A percentile compares a stretch with the other conserved stretches of the same genome.
Evolutionary conservation across 495 filamentous ascomycete genomes (phyloP).

Genomic region (Podospora bellae-mahoneyi): DNA sequence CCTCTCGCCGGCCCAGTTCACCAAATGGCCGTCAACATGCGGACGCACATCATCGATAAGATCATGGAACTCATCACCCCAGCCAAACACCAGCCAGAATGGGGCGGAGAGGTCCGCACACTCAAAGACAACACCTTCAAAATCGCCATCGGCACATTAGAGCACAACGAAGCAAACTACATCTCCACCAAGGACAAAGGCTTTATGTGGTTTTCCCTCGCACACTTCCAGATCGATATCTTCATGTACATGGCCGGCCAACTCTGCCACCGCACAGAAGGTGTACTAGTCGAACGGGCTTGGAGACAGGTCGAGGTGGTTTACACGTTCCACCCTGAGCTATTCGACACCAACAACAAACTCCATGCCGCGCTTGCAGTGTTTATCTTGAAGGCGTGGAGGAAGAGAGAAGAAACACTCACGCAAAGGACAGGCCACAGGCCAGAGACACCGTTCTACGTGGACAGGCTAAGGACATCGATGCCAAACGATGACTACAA

Average conservation of each 20-base stretch:
- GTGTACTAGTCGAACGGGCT: slow-evolving; percentile 49
- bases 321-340: slow-evolving; percentile 45
- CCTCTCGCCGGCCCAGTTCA: slow-evolving; percentile 58
- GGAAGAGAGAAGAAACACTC: slow-evolving; percentile 37
- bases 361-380: slow-evolving; percentile 40
- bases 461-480: slow-evolving; percentile 31
- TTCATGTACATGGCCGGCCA: slow-evolving; percentile 54
- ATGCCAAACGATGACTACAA: slow-evolving; percentile 26
- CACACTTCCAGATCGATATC: slow-evolving; percentile 51
- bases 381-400: slow-evolving; percentile 48
- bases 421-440: slow-evolving; percentile 15
- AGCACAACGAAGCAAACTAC: slow-evolving; percentile 44
- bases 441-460: slow-evolving; percentile 35
- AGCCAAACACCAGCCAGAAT: slow-evolving; percentile 42
- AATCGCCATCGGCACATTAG: slow-evolving; percentile 40
- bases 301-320: slow-evolving; percentile 44
- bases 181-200: slow-evolving; percentile 35
- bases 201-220: slow-evolving; percentile 50
- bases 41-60: slow-evolving; percentile 42
- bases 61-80: slow-evolving; percentile 45
- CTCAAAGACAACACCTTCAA: slow-evolving; percentile 49
- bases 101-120: slow-evolving; percentile 35
- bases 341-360: slow-evolving; percentile 44
- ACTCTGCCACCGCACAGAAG: slow-evolving; percentile 48
- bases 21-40: slow-evolving; percentile 49